Evolutionary conservation across 176 grass and related monocot species (phyloP).

Genomic region (Themeda triandra): DNA sequence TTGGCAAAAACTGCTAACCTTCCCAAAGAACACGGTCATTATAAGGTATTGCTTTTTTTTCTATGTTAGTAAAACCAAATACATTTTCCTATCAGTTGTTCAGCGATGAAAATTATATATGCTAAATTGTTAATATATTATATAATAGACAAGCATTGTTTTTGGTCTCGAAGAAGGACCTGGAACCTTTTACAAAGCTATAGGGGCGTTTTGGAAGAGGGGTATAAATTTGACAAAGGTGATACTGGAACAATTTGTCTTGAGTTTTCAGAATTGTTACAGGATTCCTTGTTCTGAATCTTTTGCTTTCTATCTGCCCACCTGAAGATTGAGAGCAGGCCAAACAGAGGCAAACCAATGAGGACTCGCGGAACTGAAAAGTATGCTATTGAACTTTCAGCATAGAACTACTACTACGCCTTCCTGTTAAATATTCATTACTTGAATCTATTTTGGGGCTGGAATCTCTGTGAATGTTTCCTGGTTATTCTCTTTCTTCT

Average conservation of each 20-base stretch:
- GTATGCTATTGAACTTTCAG: conserved; percentile 23
- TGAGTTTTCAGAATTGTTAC: not conserved
- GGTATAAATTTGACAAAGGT: conserved; percentile 61
- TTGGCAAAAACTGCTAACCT: conserved; percentile 45
- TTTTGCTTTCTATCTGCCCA: not conserved
- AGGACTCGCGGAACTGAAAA: conserved; percentile 45
- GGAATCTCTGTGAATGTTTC: not conserved
- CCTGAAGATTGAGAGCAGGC: conserved; percentile 59
- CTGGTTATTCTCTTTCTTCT: not conserved
- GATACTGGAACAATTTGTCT: conserved; percentile 8
- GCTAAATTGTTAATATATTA: not conserved
- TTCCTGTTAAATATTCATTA: not conserved
- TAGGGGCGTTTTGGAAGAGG: conserved; percentile 53
- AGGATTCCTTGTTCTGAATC: not conserved
- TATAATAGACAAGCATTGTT: conserved; percentile 57
- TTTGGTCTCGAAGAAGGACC: conserved; percentile 59
- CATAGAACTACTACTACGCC: not conserved
- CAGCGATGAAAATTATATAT: not conserved
- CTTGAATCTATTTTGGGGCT: not conserved
- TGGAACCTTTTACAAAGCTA: conserved; percentile 48
- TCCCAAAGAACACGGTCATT: conserved; percentile 37
- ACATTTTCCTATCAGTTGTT: conserved; percentile 24
- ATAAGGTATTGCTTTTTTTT: conserved; percentile 41
- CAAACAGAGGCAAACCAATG: conserved; percentile 45
- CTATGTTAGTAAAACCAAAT: not conserved